Percentiles rank a stretch among this genome's conserved stretches.
Conservation (phyloP, 768 basidiomycete species). For the Leccinum boreale region DNA sequence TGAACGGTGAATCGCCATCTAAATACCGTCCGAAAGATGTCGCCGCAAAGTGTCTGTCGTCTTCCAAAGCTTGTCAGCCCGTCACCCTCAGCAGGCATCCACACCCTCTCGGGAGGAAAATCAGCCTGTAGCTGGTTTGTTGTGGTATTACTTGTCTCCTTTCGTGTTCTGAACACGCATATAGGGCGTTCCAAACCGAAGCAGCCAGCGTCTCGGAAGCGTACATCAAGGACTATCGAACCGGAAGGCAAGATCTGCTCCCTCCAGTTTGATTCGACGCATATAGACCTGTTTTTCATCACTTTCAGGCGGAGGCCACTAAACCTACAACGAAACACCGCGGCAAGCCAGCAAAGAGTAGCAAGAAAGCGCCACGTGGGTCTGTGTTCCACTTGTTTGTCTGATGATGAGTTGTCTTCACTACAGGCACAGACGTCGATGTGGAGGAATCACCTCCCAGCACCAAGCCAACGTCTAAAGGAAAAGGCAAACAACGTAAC, state of each 20-base stretch:
- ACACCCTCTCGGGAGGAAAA: not conserved
- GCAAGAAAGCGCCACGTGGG: constrained; percentile 10
- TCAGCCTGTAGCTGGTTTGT: constrained; percentile 15
- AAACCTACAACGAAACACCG: constrained; percentile 17
- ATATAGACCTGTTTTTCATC: not conserved
- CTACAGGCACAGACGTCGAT: not conserved
- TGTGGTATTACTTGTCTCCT: no score
- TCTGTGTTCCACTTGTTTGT: not conserved
- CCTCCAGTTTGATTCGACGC: not conserved
- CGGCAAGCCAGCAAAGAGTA: constrained; percentile 9
- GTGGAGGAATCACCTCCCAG: not conserved
- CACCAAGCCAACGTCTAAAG: constrained; percentile 7
- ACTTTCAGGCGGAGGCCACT: not conserved
- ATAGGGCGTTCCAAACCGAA: constrained; percentile 3
- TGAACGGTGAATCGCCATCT: constrained; percentile 45
- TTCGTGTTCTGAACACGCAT: not conserved
- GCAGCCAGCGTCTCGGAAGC: no score
- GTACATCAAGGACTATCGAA: no score
- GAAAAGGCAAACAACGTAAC: constrained; percentile 3
- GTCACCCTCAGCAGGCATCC: not conserved
- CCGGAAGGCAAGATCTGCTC: constrained; percentile 2
- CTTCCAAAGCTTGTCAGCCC: constrained; percentile 1
- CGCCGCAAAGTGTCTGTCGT: not conserved
- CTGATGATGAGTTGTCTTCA: not conserved
- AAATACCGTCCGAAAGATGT: constrained; percentile 19